Percentiles rank a stretch among this genome's conserved stretches.
Evolutionary conservation across 1,284 basidiomycete species (phyloP).

Genomic region (Somion occarium): DNA sequence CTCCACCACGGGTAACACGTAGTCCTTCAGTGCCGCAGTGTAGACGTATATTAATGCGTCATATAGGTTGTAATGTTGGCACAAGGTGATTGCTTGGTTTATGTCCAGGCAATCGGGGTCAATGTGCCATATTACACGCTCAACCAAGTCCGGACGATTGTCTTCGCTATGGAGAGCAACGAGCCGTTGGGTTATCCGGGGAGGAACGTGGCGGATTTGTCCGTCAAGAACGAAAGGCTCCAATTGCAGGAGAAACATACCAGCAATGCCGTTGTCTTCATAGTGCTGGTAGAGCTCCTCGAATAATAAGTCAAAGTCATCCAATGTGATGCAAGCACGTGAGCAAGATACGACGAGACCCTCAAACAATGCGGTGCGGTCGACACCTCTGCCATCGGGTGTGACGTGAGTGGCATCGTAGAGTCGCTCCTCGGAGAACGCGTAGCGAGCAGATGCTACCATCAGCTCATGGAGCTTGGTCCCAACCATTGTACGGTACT

Average conservation of each 20-base stretch:
- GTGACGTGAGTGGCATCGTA: slow-evolving; percentile 83
- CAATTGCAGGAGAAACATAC: slow-evolving; percentile 84
- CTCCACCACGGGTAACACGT: slow-evolving; percentile 85
- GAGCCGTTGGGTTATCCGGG: slow-evolving; percentile 83
- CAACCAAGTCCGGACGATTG: slow-evolving; percentile 71
- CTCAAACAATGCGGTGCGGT: slow-evolving; percentile 88
- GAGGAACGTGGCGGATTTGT: slow-evolving; percentile 72
- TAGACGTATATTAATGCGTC: slow-evolving; percentile 96
- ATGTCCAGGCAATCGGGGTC: slow-evolving; percentile 90
- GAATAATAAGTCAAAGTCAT: slow-evolving; percentile 83
- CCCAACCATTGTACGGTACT: slow-evolving; percentile 66
- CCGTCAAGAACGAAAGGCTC: slow-evolving; percentile 83
- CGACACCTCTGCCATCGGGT: slow-evolving; percentile 84
- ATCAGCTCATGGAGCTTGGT: slow-evolving; percentile 80
- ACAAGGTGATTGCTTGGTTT: slow-evolving; percentile 88
- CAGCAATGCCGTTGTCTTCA: slow-evolving; percentile 77
- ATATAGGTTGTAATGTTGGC: slow-evolving; percentile 80
- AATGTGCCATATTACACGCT: slow-evolving; percentile 94
- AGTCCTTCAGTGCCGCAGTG: slow-evolving; percentile 85
- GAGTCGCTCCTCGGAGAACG: slow-evolving; percentile 94
- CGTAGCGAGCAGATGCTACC: slow-evolving; percentile 82
- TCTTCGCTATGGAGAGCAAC: slow-evolving; percentile 76
- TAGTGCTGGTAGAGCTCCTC: slow-evolving; percentile 92
- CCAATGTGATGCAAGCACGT: slow-evolving; percentile 77
- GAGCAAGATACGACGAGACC: slow-evolving; percentile 80